phyloP scores from a whole-genome alignment of 306 rosid species.

The Abrus pulchellus region DNA sequence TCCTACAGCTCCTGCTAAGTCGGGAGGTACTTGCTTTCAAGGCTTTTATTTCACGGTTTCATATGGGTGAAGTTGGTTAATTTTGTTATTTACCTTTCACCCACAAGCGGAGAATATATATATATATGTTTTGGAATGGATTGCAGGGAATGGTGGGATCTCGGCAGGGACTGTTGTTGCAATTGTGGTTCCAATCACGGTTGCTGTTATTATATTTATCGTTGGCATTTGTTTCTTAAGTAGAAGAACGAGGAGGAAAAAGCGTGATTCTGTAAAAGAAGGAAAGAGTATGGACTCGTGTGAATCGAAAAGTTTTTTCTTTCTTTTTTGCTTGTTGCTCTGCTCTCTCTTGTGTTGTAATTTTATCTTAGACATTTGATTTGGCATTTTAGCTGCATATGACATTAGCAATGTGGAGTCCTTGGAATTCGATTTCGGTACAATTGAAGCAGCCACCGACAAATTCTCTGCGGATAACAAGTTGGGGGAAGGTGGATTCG shows the following conservation, averaged over 20 bases:
- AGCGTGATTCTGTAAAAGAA: conserved; percentile 5
- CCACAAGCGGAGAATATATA: too few species aligned
- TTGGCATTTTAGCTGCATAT: conserved; percentile 34
- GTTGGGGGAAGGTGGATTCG: conserved; percentile 69
- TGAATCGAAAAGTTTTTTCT: background rate
- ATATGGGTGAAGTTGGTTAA: too few species aligned
- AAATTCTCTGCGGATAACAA: conserved; percentile 57
- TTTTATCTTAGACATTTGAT: background rate
- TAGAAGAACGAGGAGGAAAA: conserved; percentile 33
- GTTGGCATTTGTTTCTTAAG: conserved; percentile 40
- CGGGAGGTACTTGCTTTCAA: conserved; percentile 24
- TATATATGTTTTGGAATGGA: background rate
- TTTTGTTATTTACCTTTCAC: too few species aligned
- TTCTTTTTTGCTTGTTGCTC: background rate
- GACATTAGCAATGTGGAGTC: conserved; percentile 49
- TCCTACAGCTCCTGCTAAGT: background rate
- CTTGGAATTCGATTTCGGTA: conserved; percentile 55
- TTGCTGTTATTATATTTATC: conserved; percentile 36
- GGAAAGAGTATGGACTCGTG: conserved; percentile 42
- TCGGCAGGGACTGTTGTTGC: conserved; percentile 45
- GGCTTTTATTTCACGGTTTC: too few species aligned
- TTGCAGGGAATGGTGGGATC: conserved; percentile 41
- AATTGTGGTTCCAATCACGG: conserved; percentile 42
- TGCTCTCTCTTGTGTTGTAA: background rate
- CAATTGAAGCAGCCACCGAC: conserved; percentile 56